A percentile compares a stretch with the other conserved stretches of the same genome.
These are phyloP conservation scores for Nitzschia sp. DNA, from an alignment of 108 stramenopile genomes.

Conservation along the genomic window DNA sequence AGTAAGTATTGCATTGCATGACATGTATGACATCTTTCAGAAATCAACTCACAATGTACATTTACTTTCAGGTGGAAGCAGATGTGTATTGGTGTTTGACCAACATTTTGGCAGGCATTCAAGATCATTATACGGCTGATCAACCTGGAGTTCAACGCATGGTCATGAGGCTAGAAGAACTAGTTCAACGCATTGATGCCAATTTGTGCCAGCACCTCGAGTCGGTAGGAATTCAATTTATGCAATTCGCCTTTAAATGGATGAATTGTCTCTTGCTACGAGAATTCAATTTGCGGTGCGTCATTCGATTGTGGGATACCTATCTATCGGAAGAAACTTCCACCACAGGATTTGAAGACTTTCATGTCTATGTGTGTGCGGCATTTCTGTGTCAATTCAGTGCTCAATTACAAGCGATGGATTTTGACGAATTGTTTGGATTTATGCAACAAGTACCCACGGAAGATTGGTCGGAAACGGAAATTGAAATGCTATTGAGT, in stretches of 20 bases:
- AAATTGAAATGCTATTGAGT: slow-evolving; percentile 87
- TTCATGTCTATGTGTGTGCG: slow-evolving; percentile 98
- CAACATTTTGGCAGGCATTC: slow-evolving; percentile 93
- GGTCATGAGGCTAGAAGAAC: slow-evolving; percentile 92
- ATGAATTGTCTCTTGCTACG: slow-evolving; percentile 98
- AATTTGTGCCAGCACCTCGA: slow-evolving; percentile 82
- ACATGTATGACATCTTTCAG: not conserved
- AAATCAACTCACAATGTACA: not conserved
- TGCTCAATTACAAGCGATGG: slow-evolving; percentile 81
- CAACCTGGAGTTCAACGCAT: slow-evolving; percentile 98
- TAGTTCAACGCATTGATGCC: slow-evolving; percentile 92
- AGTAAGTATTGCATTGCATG: slow-evolving; percentile 28
- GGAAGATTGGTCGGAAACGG: slow-evolving; percentile 78
- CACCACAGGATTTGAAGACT: slow-evolving; percentile 91
- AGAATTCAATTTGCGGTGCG: slow-evolving; percentile 84
- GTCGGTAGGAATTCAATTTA: slow-evolving; percentile 80
- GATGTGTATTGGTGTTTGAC: slow-evolving; percentile 98
- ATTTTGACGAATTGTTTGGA: slow-evolving; percentile 93
- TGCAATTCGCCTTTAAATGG: slow-evolving; percentile 99
- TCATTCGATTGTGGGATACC: slow-evolving; percentile 94
- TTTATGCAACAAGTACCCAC: slow-evolving; percentile 93
- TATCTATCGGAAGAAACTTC: slow-evolving; percentile 86
- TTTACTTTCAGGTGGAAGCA: slow-evolving; percentile 81
- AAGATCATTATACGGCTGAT: slow-evolving; percentile 97
- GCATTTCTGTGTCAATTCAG: slow-evolving; percentile 94